Percentiles rank a stretch among this genome's conserved stretches.
Conservation (phyloP, 257 asterid species). For the Solanum corneliomulleri region DNA sequence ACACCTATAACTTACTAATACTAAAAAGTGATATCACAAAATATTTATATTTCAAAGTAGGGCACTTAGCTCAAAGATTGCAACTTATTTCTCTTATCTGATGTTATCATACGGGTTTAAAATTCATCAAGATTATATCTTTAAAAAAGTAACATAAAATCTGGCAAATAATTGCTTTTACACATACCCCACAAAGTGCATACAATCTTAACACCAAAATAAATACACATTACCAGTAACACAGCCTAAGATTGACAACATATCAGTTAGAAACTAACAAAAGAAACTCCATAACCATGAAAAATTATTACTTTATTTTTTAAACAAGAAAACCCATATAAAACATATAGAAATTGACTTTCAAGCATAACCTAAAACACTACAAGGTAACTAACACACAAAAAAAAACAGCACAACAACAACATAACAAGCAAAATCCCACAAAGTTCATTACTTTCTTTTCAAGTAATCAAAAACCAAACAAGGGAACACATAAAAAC, state of each 20-base stretch:
- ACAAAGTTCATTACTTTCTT: neutral
- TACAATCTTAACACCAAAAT: neutral
- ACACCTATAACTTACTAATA: neutral
- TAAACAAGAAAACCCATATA: neutral
- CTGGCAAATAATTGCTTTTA: neutral
- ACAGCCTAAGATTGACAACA: neutral
- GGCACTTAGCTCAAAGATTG: neutral
- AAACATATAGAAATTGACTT: neutral
- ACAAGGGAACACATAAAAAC: neutral
- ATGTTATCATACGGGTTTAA: neutral
- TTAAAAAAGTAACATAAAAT: neutral
- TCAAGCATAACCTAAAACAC: neutral
- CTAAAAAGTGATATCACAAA: neutral
- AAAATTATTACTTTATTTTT: neutral
- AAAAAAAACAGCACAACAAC: neutral
- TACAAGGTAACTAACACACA: neutral
- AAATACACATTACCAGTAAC: neutral
- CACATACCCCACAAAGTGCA: neutral
- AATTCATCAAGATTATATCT: neutral
- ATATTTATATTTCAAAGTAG: neutral
- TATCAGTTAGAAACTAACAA: neutral
- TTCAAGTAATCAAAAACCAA: neutral
- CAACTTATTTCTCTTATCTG: neutral
- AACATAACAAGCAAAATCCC: neutral
- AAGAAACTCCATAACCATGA: neutral